Percentiles rank a stretch among this genome's conserved stretches.
Conservation (phyloP, 1,284 basidiomycete species). For the Ganoderma resinaceum region DNA sequence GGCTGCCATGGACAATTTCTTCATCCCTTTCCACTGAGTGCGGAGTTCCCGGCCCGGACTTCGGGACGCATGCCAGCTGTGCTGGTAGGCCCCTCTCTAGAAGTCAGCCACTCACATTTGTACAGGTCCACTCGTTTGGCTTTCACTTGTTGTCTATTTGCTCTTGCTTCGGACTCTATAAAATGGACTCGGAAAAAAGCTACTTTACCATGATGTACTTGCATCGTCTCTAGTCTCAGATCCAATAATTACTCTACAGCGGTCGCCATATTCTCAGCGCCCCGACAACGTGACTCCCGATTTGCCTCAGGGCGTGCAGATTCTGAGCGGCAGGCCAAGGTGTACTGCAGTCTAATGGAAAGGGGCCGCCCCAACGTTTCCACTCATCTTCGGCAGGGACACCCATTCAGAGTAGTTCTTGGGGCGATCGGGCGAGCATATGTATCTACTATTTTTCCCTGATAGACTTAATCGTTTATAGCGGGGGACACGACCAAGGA, state of each 20-base stretch:
- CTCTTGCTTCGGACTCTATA: neutral
- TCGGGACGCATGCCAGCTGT: neutral
- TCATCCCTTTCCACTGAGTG: constrained; percentile 7
- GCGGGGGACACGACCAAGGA: no score
- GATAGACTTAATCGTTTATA: no score
- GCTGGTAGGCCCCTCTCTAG: neutral
- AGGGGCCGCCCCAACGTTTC: no score
- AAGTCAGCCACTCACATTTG: neutral
- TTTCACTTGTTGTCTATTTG: neutral
- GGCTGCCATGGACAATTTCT: constrained; percentile 1
- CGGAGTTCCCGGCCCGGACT: neutral
- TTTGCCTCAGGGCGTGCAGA: no score
- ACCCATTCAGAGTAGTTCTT: no score
- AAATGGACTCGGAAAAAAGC: neutral
- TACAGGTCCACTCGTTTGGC: neutral
- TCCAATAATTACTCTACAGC: neutral
- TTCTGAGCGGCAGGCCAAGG: no score
- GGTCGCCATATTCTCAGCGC: neutral
- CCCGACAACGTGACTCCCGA: no score
- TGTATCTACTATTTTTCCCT: no score
- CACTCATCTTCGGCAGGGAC: no score
- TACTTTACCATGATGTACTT: neutral
- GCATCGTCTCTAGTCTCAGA: neutral
- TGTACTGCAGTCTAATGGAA: no score
- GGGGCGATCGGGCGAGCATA: no score